Evolutionary conservation across 192 early-diverging fungal species (phyloP), one percentile per base, ranked within the genome.

Genomic region (Coemansia umbellata): DNA sequence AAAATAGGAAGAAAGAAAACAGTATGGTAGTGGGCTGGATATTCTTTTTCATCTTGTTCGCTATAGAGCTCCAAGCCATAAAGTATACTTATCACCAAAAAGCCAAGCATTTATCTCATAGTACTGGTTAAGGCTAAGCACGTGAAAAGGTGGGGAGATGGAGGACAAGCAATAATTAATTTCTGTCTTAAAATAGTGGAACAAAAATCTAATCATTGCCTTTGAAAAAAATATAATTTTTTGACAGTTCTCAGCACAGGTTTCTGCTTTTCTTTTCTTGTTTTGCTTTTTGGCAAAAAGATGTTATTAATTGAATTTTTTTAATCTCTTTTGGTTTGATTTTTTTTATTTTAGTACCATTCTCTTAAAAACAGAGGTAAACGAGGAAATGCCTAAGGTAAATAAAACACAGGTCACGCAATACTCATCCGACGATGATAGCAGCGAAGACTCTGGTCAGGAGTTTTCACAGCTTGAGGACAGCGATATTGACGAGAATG

Each of bases 371-470:
- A 28, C n/a, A n/a, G n/a, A n/a, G n/a, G n/a, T n/a, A n/a, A n/a
- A n/a, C n/a, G n/a, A n/a, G n/a, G 23, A 44, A 44, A 27, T 27
- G 23, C 4, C n/a, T 41, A 41, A 10, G 8, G 4, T 21, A 45
- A 55, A 56, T 22, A 45, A 45, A 14, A 26, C 43, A 14, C 43
- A 39, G 10, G 26, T 76, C 3, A 60, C 58, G 31, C 73, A 76
- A 37, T 76, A 76, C 51, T 76, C 73, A 22, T 76, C 73, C 0
- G 66, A 76, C 31, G 73, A 76, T 21, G 73, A 76, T 22, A 76
- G 66, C 32, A 47, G 50, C 33, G 52, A 31, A 4, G 55, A 17
- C 17, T 66, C 70, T 1, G 63, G 52, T 21, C 55, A 31, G 14
- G 72, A 56, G 50, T 32, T 50, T 8, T 53, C 50, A 14, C 54